Percentiles rank a stretch among this genome's conserved stretches.
These are phyloP conservation scores for Potentilla sterilis DNA, from an alignment of 306 rosid species.

Conservation along the genomic window DNA sequence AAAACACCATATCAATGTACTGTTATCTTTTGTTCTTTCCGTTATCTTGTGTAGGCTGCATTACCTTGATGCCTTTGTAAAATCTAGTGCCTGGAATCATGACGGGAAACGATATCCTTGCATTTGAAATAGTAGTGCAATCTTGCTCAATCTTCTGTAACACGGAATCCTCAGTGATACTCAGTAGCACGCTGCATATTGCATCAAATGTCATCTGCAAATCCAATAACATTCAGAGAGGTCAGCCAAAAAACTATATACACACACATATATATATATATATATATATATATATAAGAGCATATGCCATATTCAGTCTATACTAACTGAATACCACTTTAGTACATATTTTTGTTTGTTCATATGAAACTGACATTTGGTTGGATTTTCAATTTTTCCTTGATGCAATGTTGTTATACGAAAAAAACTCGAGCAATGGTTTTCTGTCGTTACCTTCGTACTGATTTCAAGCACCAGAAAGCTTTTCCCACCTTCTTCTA, in stretches of 20 bases:
- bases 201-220: conserved; percentile 60
- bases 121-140: conserved; percentile 45
- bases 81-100: conserved; percentile 73
- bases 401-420: neutral
- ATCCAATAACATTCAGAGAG: conserved; percentile 21
- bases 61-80: conserved; percentile 64
- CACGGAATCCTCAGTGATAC: conserved; percentile 50
- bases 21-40: neutral
- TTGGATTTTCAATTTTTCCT: neutral
- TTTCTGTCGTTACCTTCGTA: conserved; percentile 44
- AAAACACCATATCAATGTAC: neutral
- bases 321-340: neutral
- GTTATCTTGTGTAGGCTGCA: neutral
- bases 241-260: conserved; percentile 7
- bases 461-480: conserved; percentile 51
- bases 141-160: conserved; percentile 51
- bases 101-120: conserved; percentile 60
- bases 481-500: conserved; percentile 45
- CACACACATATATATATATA: too few relatives aligned
- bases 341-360: neutral
- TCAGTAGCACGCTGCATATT: conserved; percentile 68
- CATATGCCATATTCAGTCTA: neutral
- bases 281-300: too few relatives aligned
- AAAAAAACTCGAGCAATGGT: neutral
- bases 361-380: neutral